Percentiles rank a stretch among this genome's conserved stretches.
These are phyloP conservation scores for Dendrobium catenatum DNA, from an alignment of 106 monocot species.

Conservation along the genomic window DNA sequence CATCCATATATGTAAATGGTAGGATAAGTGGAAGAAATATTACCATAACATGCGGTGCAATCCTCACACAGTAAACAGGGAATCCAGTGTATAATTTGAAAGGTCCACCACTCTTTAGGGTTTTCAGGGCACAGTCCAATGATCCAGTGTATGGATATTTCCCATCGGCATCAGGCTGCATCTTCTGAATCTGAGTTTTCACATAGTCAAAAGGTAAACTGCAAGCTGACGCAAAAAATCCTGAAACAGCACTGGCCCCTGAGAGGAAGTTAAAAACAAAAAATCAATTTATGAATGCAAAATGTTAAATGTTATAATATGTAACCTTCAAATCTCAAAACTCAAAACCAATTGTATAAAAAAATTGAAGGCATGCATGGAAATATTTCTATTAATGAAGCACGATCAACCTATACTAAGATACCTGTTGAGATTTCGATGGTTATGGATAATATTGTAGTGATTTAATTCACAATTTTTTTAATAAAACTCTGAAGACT, in stretches of 20 bases:
- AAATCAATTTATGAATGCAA: background rate
- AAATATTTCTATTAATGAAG: too few relatives aligned
- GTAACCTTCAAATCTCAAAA: background rate
- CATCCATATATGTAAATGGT: background rate
- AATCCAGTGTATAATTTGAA: slow-evolving; percentile 71
- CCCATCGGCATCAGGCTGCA: slow-evolving; percentile 73
- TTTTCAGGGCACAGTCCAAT: slow-evolving; percentile 54
- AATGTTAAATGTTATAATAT: background rate
- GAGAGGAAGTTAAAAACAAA: slow-evolving; percentile 11
- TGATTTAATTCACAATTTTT: too few relatives aligned
- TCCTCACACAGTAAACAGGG: slow-evolving; percentile 65
- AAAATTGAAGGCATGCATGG: too few relatives aligned
- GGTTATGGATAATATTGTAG: too few relatives aligned
- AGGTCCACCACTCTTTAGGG: slow-evolving; percentile 55
- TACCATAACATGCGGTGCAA: slow-evolving; percentile 72
- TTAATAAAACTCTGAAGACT: too few relatives aligned
- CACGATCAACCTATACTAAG: too few relatives aligned
- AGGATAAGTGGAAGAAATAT: background rate
- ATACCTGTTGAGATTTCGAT: too few relatives aligned
- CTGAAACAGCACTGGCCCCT: slow-evolving; percentile 80
- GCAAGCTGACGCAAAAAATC: slow-evolving; percentile 66
- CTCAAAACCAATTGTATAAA: too few relatives aligned
- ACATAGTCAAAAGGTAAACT: slow-evolving; percentile 79
- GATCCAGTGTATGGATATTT: slow-evolving; percentile 68
- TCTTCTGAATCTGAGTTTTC: slow-evolving; percentile 78